A percentile compares a stretch with the other conserved stretches of the same genome.
phyloP scores from a whole-genome alignment of 208 protist species.

The Spongospora subterranea region DNA sequence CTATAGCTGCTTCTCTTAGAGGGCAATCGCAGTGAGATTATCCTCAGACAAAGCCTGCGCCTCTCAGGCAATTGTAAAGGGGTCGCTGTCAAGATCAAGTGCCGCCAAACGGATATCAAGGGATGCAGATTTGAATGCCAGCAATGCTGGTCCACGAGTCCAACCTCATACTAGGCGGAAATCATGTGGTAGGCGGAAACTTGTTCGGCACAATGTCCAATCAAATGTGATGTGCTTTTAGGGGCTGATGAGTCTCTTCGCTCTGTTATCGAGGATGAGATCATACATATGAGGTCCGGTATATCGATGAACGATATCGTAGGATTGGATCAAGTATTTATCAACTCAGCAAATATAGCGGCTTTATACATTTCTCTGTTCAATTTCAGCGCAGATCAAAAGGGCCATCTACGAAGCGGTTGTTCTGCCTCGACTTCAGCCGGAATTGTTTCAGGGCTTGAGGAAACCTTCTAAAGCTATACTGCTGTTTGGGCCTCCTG shows the following conservation, averaged over 20 bases:
- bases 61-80: background rate
- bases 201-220: background rate
- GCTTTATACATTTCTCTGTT: too few relatives aligned
- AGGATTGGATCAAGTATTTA: too few relatives aligned
- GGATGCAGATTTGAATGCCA: background rate
- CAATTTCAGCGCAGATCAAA: too few relatives aligned
- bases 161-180: too few relatives aligned
- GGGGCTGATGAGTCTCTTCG: background rate
- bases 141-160: background rate
- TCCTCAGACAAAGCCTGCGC: background rate
- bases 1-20: background rate
- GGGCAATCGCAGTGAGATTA: background rate
- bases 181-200: background rate
- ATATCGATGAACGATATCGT: background rate
- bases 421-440: slow-evolving; percentile 73
- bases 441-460: slow-evolving; percentile 75
- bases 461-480: slow-evolving; percentile 63
- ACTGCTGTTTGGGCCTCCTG: slow-evolving; percentile 68
- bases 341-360: too few relatives aligned
- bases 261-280: slow-evolving; percentile 1
- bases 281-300: background rate
- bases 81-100: background rate
- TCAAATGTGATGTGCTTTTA: background rate
- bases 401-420: slow-evolving; percentile 74
- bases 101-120: background rate